phyloP scores from a whole-genome alignment of 371 early-diverging fungal genomes.

The Saksenaea oblongispora region DNA sequence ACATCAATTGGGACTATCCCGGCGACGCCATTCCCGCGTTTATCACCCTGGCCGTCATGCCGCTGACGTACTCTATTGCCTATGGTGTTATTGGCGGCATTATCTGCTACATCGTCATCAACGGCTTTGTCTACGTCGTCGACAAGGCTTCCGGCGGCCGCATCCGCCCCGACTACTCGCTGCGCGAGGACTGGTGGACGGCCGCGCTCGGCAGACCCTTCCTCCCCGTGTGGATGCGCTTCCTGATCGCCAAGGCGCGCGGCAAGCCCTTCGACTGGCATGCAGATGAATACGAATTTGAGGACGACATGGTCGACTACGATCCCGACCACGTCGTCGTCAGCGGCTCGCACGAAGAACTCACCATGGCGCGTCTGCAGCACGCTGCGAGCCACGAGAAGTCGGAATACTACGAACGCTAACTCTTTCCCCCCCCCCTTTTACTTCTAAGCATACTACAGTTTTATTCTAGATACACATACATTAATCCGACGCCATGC shows the following conservation, averaged over 20 bases:
- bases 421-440: neutral
- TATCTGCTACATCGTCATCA: slow-evolving; percentile 59
- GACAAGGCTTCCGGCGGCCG: slow-evolving; percentile 53
- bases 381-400: neutral
- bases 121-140: slow-evolving; percentile 49
- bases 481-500: too few species aligned
- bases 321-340: neutral
- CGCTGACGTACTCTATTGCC: slow-evolving; percentile 74
- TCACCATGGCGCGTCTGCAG: neutral
- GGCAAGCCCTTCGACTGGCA: slow-evolving; percentile 36
- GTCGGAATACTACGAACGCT: neutral
- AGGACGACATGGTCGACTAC: neutral
- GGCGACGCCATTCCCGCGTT: slow-evolving; percentile 80
- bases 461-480: neutral
- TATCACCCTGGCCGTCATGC: slow-evolving; percentile 75
- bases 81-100: slow-evolving; percentile 73
- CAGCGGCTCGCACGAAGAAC: neutral
- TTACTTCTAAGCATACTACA: neutral
- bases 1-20: slow-evolving; percentile 78
- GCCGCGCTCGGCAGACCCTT: slow-evolving; percentile 36
- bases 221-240: slow-evolving; percentile 43
- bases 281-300: slow-evolving; percentile 35
- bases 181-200: slow-evolving; percentile 52
- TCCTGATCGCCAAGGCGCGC: slow-evolving; percentile 26
- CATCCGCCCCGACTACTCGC: slow-evolving; percentile 49